These are phyloP conservation scores for Pseudocercospora pini-densiflorae DNA, from an alignment of 2,329 filamentous ascomycete species.

Conservation along the genomic window DNA sequence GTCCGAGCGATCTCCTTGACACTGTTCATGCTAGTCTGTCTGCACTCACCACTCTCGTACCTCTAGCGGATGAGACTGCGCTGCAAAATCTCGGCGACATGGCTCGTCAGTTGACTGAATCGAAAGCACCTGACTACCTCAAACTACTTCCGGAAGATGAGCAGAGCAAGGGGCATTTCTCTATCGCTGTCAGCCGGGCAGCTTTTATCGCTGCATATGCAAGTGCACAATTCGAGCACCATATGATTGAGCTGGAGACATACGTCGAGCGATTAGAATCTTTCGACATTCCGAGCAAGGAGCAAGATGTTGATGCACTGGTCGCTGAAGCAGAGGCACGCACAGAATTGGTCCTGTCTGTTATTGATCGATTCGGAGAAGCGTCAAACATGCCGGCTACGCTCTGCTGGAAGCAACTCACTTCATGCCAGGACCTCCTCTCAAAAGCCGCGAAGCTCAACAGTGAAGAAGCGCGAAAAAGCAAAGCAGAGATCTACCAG, in stretches of 20 bases:
- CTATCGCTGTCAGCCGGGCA: conserved; percentile 58
- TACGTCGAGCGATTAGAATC: conserved; percentile 53
- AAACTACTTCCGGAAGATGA: conserved; percentile 39
- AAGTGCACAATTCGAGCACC: conserved; percentile 60
- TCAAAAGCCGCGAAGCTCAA: conserved; percentile 56
- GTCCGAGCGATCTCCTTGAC: conserved; percentile 67
- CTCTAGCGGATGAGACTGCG: conserved; percentile 56
- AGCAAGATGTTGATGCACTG: conserved; percentile 61
- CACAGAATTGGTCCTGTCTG: conserved; percentile 36
- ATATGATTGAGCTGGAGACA: conserved; percentile 55
- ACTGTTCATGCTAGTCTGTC: conserved; percentile 67
- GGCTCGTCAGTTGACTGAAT: conserved; percentile 60
- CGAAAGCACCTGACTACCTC: conserved; percentile 60
- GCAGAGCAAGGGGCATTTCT: conserved; percentile 38
- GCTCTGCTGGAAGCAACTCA: conserved; percentile 58
- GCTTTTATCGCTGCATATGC: conserved; percentile 61
- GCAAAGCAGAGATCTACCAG: conserved; percentile 56
- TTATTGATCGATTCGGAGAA: conserved; percentile 32
- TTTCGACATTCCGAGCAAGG: conserved; percentile 44
- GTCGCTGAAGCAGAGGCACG: conserved; percentile 36
- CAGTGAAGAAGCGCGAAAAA: conserved; percentile 47
- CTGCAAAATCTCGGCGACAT: conserved; percentile 59
- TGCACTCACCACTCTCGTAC: conserved; percentile 51
- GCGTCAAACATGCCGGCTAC: conserved; percentile 29
- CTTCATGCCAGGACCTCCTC: conserved; percentile 55